These are phyloP conservation scores for Saprolegnia diclina DNA, from an alignment of 352 stramenopile species.

Conservation along the genomic window DNA sequence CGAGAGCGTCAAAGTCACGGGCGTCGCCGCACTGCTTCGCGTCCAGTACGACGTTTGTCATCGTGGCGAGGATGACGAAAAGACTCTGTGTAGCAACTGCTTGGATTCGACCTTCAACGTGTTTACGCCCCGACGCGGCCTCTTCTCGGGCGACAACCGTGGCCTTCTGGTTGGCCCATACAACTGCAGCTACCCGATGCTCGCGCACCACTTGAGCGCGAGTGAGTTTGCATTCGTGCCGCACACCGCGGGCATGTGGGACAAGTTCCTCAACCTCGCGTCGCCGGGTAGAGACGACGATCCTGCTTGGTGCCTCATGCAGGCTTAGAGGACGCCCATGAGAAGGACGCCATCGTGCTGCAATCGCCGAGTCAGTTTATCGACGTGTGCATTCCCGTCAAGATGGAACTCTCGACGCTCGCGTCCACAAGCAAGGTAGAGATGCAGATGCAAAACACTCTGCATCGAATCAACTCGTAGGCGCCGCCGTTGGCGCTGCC, in stretches of 20 bases:
- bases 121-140: slow-evolving; percentile 87
- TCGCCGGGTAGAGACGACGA: slow-evolving; percentile 11
- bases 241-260: slow-evolving; percentile 53
- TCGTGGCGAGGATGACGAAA: background rate
- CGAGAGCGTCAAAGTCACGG: slow-evolving; percentile 88
- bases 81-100: slow-evolving; percentile 79
- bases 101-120: slow-evolving; percentile 88
- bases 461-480: background rate
- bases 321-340: background rate
- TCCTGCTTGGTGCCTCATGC: background rate
- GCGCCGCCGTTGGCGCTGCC: slow-evolving; percentile 74
- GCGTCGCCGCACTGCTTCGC: slow-evolving; percentile 78
- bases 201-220: slow-evolving; percentile 66
- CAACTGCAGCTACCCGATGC: slow-evolving; percentile 91
- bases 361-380: slow-evolving; percentile 53
- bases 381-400: slow-evolving; percentile 66
- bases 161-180: slow-evolving; percentile 92
- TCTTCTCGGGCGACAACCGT: slow-evolving; percentile 94
- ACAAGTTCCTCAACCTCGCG: slow-evolving; percentile 63
- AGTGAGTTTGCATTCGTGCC: slow-evolving; percentile 43
- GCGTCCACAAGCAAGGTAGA: background rate
- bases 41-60: slow-evolving; percentile 50
- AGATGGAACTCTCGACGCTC: slow-evolving; percentile 29
- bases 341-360: slow-evolving; percentile 38
- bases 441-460: background rate